Evolutionary conservation across 176 grass and related monocot genomes (phyloP).

Genomic region (maize (Zea mays)): Zm-B73-REFERENCE-NAM-5.0 NC_050102.1:148570001-148570500

Average conservation of each 20-base stretch:
- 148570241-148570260: conserved; percentile 68
- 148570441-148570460: not conserved
- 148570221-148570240: conserved; percentile 75
- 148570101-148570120: too few species aligned
- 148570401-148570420: not conserved
- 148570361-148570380: not conserved
- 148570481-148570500: too few species aligned
- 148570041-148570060: conserved; percentile 20
- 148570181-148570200: conserved; percentile 64
- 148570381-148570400: not conserved
- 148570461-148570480: not conserved
- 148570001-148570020: conserved; percentile 75
- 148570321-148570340: too few species aligned
- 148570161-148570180: conserved; percentile 67
- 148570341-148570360: not conserved
- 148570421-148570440: not conserved
- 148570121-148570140: too few species aligned
- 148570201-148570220: conserved; percentile 57
- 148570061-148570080: not conserved
- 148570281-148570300: conserved; percentile 87
- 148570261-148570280: conserved; percentile 69
- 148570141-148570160: conserved; percentile 58
- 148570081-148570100: too few species aligned
- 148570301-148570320: conserved; percentile 37
- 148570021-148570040: conserved; percentile 74